Base-by-base conservation (phyloP, 2,329 filamentous ascomycete species). In the Diaporthe australafricana region DNA sequence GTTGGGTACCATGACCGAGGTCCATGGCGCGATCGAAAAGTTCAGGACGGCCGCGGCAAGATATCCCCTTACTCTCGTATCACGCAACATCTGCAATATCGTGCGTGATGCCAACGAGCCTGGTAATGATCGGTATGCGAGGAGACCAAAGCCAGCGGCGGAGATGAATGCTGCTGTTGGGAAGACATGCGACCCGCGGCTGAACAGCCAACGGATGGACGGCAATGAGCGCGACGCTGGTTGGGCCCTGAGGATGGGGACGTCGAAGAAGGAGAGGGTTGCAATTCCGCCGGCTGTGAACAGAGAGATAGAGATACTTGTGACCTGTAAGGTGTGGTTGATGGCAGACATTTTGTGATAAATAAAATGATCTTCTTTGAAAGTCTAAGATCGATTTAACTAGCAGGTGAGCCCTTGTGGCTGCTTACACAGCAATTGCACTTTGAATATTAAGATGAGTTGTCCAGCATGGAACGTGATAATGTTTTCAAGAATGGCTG, bases 181-280 rank as follows among this genome's bases (percentile, higher is more conserved):
- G 71, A 81, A 81, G 40, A 79, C 74, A 73, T 82, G 81, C 8
- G 79, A 81, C 65, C 80, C 81, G 0, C 80, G 78, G 45, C 77
- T 80, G 75, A 82, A 82, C 40, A 82, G 78, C 80, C 80, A 82
- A 52, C 79, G 78, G 3, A 73, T 77, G 50, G 76, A 73, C n/a
- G 81, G 80, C 1, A 82, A 77, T 2, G 81, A 80, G 65, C 79
- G 80, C 1, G 80, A 81, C n/a, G 79, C 79, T 22, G 79, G 80
- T 60, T 81, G 80, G 1, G 80, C 79, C 72, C 75, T 74, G 14
- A 81, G 71, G 14, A 77, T 67, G 16, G 79, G 79, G 8, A 79
- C 71, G 70, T 79, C 76, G 75, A 81, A 82, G 60, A 80, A 68
- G 38, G 80, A 79, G 42, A 80, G 72, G 22, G 77, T 74, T 17